Conservation (phyloP, 1,139 yeast species). For the Pichia sp. region DNA sequence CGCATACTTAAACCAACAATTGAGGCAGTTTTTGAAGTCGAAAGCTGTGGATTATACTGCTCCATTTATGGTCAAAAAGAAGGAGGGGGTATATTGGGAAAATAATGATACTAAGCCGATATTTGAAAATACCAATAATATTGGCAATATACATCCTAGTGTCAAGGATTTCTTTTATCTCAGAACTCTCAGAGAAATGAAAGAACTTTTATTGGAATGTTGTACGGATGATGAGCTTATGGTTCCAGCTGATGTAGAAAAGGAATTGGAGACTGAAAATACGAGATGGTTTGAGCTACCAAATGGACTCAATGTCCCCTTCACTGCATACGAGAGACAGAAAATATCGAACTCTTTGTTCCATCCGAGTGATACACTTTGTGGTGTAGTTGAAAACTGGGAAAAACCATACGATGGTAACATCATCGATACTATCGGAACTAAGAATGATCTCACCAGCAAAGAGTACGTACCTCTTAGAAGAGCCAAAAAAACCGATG, state of each 20-base stretch:
- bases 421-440: conserved; percentile 26
- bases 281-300: conserved; percentile 76
- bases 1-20: conserved; percentile 46
- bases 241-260: conserved; percentile 1
- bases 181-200: conserved; percentile 52
- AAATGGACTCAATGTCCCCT: conserved; percentile 52
- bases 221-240: conserved; percentile 24
- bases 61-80: conserved; percentile 36
- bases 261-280: conserved; percentile 27
- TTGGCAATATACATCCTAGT: conserved; percentile 36
- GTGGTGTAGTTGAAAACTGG: conserved; percentile 31
- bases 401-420: conserved; percentile 30
- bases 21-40: conserved; percentile 25
- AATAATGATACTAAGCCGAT: conserved; percentile 25
- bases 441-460: conserved; percentile 29
- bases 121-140: conserved; percentile 28
- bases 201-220: conserved; percentile 45
- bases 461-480: conserved; percentile 71
- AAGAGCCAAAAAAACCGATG: conserved; percentile 44
- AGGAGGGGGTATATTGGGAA: conserved; percentile 32
- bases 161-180: conserved; percentile 35
- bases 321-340: conserved; percentile 56
- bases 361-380: conserved; percentile 44
- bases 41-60: conserved; percentile 31
- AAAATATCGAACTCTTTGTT: conserved; percentile 72